phyloP scores from a whole-genome alignment of 2,329 filamentous ascomycete species.

The Penicillium fuscoglaucum region DNA sequence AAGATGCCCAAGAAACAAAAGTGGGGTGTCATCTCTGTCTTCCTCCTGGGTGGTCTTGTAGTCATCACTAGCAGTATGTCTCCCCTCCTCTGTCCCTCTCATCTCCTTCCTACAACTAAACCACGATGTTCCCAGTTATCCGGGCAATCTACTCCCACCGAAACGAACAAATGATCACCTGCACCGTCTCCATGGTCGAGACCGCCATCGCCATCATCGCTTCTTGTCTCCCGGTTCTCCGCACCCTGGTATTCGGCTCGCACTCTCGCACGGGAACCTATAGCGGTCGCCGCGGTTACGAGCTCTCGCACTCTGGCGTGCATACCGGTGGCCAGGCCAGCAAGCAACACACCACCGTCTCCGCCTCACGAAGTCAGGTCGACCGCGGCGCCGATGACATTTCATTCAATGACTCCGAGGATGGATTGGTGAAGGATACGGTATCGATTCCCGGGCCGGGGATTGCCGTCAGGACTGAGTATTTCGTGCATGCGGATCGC shows the following conservation, averaged over 20 bases:
- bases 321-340: background rate
- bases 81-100: background rate
- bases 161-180: constrained; percentile 27
- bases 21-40: background rate
- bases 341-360: constrained; percentile 14
- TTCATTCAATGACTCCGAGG: constrained; percentile 22
- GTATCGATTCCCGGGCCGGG: constrained; percentile 4
- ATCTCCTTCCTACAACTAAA: background rate
- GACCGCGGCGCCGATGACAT: constrained; percentile 10
- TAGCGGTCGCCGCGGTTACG: constrained; percentile 20
- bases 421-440: constrained; percentile 19
- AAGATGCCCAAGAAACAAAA: background rate
- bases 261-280: constrained; percentile 24
- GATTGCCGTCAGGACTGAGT: constrained; percentile 23
- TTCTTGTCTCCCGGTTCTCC: constrained; percentile 20
- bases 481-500: constrained; percentile 7
- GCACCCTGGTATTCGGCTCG: constrained; percentile 28
- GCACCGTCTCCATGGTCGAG: constrained; percentile 29
- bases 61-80: constrained; percentile 22
- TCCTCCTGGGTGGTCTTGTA: background rate
- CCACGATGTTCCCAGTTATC: constrained; percentile 17
- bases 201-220: constrained; percentile 24
- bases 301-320: constrained; percentile 18
- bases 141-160: constrained; percentile 23
- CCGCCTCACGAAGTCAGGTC: constrained; percentile 7